Base-by-base conservation (phyloP, 2,329 filamentous ascomycete genomes). In the Fusarium metavorans region DNA sequence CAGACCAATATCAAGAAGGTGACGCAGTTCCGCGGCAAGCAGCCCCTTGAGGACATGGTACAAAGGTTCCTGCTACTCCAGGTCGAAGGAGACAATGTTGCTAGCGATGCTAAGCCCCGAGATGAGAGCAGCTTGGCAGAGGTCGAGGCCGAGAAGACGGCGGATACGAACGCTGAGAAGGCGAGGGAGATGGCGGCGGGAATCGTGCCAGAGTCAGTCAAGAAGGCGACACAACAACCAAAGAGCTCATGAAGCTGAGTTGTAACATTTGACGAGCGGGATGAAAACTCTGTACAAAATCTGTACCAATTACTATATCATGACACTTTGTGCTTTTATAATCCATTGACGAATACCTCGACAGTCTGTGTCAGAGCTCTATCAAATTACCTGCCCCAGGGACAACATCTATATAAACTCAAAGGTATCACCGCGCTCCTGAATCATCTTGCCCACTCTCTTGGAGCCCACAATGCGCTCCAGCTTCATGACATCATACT, bases 351-450 rank as follows among this genome's bases (percentile, higher is more conserved):
- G 13, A 45, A 68, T 45, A 56, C 50, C 30, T 61, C 39, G 13
- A 52, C 20, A 54, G 41, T 50, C 14, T 65, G 50, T 57, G 59
- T 60, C 16, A 27, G 32, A 50, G 43, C 62, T 60, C 58, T 70
- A 70, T 68, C 41, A 43, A 60, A 32, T 32, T 52, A 30, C 27
- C 18, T n/a, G 34, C 66, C 37, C 60, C 64, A 66, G 30, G 61
- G 32, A 60, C 20, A 60, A 37, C 14, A 71, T 72, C 80, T 89
- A 98, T 71, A 97, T 88, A 87, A 98, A 98, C 81, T 98, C 95
- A 89, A 98, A 99, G 1, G 94, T 97, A 88, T 98, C 96, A 5
- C 92, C 92, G 80, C 90, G 91, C 77, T 97, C 95, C 71, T 88
- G 89, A 66, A 98, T 86, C 95, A 99, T 97, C 81, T 91, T 94